Evolutionary conservation across 1,139 yeast genomes (phyloP), one percentile per base, ranked within the genome.

Genomic region (Kluyveromyces sp.): DNA sequence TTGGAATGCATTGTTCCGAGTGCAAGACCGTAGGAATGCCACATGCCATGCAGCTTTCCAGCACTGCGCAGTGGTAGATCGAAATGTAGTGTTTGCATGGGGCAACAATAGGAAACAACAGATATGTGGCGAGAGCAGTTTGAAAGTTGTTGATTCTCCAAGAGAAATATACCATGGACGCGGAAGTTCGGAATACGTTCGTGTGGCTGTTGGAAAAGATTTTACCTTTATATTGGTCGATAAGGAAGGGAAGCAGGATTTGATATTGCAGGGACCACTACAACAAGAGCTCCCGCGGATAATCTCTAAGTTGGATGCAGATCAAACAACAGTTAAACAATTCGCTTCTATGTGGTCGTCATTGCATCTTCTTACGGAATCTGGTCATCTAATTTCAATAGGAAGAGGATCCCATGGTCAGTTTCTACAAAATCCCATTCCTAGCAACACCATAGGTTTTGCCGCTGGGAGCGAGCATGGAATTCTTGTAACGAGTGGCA

Each of bases 381-480:
- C 50, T 1, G 42, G 45, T 3, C 46, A 48, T 1, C 59, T 82
- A 2, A 37, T 53, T 2, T 80, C 94, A 0, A 56, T 68, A 45
- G 97, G 97, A 0, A 87, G 87, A 64, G 77, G 84, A 57, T 77
- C 83, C 31, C 94, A 86, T 58, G 82, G 84, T 3, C 97, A 92
- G 63, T 55, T 73, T 15, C 72, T 69, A 41, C 74, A 74, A 1
- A 45, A 48, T 7, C 46, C 41, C 5, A 47, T 45, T 1, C 34
- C 35, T 15, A 10, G 37, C 10, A 36, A 37, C 21, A 21, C 52
- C n/a, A 43, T 43, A 43, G 10, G 47, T 47, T 68, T 70, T 48
- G 71, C 72, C 0, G 73, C 78, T 2, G 98, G 98, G 1, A 87
- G 96, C 59, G 98, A 92, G 59, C 98, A 92, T 63, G 95, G 94